Conservation (phyloP, 1,139 yeast species). For the Protomyces macrosporus region DNA sequence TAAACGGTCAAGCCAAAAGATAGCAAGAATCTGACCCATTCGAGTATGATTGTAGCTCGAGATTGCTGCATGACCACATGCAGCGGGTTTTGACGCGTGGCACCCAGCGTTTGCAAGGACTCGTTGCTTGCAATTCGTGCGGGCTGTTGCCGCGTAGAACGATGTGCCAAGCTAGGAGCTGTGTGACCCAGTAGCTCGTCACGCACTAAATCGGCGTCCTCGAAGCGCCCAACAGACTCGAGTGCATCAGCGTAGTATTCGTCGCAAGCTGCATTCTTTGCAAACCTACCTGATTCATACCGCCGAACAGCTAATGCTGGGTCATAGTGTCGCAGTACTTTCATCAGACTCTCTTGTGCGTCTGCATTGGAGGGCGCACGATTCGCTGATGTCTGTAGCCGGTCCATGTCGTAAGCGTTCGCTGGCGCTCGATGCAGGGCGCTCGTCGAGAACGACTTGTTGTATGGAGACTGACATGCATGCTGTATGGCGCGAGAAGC, state of each 20-base stretch:
- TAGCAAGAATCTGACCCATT: slow-evolving; percentile 85
- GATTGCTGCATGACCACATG: slow-evolving; percentile 89
- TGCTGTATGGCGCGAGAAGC: too few species aligned
- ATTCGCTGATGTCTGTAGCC: slow-evolving; percentile 64
- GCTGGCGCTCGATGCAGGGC: neutral
- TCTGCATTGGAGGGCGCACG: slow-evolving; percentile 59
- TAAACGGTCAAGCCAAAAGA: slow-evolving; percentile 68
- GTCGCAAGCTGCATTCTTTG: slow-evolving; percentile 71
- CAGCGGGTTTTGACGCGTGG: slow-evolving; percentile 50
- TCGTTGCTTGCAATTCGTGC: neutral
- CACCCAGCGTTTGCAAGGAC: slow-evolving; percentile 1
- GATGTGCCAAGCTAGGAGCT: neutral
- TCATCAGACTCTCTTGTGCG: slow-evolving; percentile 77
- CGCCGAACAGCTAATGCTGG: slow-evolving; percentile 92
- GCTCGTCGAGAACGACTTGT: neutral
- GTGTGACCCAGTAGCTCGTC: neutral
- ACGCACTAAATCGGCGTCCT: slow-evolving; percentile 11
- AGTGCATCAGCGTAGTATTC: slow-evolving; percentile 47
- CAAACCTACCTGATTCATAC: slow-evolving; percentile 86
- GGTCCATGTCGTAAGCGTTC: neutral
- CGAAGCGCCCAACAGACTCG: slow-evolving; percentile 5
- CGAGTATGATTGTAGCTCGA: slow-evolving; percentile 65
- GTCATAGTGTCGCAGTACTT: slow-evolving; percentile 67
- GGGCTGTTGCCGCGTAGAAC: neutral
- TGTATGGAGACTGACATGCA: too few species aligned